Conservation (phyloP, 768 basidiomycete genomes). For the Albatrellus ellisii region DNA sequence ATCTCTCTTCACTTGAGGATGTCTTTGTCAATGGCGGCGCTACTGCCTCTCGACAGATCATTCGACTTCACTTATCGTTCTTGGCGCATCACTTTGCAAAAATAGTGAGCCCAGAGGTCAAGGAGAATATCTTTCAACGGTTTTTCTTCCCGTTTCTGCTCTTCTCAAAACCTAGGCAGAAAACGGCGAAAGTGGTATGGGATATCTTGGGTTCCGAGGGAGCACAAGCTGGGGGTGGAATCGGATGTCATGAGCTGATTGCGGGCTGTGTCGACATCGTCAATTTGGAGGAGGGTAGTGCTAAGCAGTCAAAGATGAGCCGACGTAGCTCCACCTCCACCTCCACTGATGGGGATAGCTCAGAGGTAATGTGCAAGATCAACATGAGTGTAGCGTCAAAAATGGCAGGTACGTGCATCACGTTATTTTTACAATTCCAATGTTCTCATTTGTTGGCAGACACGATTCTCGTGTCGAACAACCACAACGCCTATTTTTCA, state of each 20-base stretch:
- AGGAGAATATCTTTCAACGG: constrained; percentile 27
- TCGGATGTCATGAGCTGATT: constrained; percentile 31
- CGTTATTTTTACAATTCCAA: neutral
- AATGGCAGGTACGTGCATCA: constrained; percentile 44
- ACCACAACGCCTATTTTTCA: constrained; percentile 29
- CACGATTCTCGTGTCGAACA: constrained; percentile 45
- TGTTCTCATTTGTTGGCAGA: constrained; percentile 25
- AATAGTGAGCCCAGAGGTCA: constrained; percentile 15
- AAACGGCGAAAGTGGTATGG: constrained; percentile 60
- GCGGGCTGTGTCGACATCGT: constrained; percentile 39
- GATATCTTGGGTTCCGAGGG: constrained; percentile 35
- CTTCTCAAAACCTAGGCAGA: constrained; percentile 58
- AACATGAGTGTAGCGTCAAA: constrained; percentile 44
- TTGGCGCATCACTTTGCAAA: constrained; percentile 32
- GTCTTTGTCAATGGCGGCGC: constrained; percentile 18
- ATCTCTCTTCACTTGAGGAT: constrained; percentile 30
- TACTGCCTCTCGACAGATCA: constrained; percentile 33
- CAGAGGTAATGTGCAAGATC: constrained; percentile 32
- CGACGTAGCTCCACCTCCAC: too few relatives aligned
- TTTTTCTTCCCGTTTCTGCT: constrained; percentile 65
- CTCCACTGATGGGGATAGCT: constrained; percentile 16
- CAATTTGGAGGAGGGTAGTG: constrained; percentile 20
- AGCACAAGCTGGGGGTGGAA: constrained; percentile 7
- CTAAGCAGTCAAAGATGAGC: constrained; percentile 21
- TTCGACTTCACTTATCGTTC: constrained; percentile 47